These are phyloP conservation scores for Phyllachora maydis DNA, from an alignment of 2,329 filamentous ascomycete species.

Conservation along the genomic window DNA sequence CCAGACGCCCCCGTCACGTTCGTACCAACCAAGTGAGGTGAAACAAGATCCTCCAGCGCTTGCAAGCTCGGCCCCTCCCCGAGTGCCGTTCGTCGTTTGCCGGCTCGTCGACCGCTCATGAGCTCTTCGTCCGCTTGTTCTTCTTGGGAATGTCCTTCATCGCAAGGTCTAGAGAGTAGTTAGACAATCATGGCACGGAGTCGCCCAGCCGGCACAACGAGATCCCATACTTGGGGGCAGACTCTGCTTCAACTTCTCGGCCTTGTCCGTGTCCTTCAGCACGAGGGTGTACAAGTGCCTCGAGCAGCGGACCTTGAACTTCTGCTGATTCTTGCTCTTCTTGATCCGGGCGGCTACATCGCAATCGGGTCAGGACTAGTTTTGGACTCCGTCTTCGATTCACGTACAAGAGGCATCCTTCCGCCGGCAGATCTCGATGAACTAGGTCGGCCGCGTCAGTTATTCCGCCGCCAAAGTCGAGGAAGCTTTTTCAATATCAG, in stretches of 20 bases:
- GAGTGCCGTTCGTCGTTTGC: too few species aligned
- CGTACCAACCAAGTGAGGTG: too few species aligned
- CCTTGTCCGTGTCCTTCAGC: slow-evolving; percentile 97
- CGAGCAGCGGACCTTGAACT: slow-evolving; percentile 99
- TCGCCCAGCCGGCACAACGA: neutral
- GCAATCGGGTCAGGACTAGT: slow-evolving; percentile 3
- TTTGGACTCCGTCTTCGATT: slow-evolving; percentile 5
- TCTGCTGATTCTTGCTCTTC: slow-evolving; percentile 94
- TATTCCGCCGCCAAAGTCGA: slow-evolving; percentile 1
- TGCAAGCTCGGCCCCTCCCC: too few species aligned
- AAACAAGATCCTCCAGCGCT: too few species aligned
- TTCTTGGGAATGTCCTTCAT: slow-evolving; percentile 32
- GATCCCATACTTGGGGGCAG: slow-evolving; percentile 73
- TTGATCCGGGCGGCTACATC: slow-evolving; percentile 89
- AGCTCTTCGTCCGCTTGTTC: slow-evolving; percentile 8
- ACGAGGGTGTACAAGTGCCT: slow-evolving; percentile 94
- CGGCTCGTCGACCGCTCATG: too few species aligned
- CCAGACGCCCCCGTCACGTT: too few species aligned
- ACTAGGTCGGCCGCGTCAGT: slow-evolving; percentile 32
- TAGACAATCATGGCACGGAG: slow-evolving; percentile 6
- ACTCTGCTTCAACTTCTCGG: slow-evolving; percentile 99
- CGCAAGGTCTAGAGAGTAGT: slow-evolving; percentile 18
- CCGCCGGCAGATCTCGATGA: slow-evolving; percentile 99
- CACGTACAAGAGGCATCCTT: slow-evolving; percentile 91
- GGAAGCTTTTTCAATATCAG: slow-evolving; percentile 5